Base-by-base conservation (phyloP, 768 basidiomycete species). In the Thelephora ganbajun region DNA sequence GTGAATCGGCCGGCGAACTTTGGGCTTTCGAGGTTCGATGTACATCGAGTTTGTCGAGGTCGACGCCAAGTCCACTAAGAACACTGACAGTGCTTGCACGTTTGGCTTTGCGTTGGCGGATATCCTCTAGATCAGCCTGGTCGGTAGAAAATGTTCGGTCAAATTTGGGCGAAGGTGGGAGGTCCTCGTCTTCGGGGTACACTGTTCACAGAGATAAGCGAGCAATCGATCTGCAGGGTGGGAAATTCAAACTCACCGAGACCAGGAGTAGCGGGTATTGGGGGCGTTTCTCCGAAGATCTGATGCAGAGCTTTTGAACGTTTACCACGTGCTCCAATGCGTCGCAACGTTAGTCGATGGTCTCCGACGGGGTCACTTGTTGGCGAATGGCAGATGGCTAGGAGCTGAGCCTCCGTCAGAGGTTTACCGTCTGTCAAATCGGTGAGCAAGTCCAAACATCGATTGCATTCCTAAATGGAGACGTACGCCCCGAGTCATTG, bases 81-180 rank as follows among this genome's bases (percentile, higher is more conserved):
- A 99, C 77, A 62, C 91, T 94, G 60, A 97, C 79, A 0, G 90
- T 87, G 57, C 91, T 94, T 1, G 96, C 96, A 18, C 96, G 84
- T 56, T 96, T 93, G 55, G 81, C 77, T 9, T 30, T 30, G 52
- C 76, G 77, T 59, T 76, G 76, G 57, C 48, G 48, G 44, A 37
- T 51, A 41, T 41, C 33, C 14, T 36, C 33, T 20, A 34, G 44
- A 3, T 23, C 18, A 18, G 39, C 39, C 14, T 41, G 39, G 39
- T 41, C 39, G 22, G 39, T 41, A 14, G 5, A 16, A 16, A 47
- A 19, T 7, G 42, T 13, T 37, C 41, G 4, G 12, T 41, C 22
- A 41, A 18, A 41, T 41, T 9, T 46, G 26, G 57, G 44, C 18
- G 30, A 53, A 41, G 39, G 22, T 2, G 39, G 22, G 39, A 41